phyloP scores from a whole-genome alignment of 768 basidiomycete species.

The Mycena pura region DNA sequence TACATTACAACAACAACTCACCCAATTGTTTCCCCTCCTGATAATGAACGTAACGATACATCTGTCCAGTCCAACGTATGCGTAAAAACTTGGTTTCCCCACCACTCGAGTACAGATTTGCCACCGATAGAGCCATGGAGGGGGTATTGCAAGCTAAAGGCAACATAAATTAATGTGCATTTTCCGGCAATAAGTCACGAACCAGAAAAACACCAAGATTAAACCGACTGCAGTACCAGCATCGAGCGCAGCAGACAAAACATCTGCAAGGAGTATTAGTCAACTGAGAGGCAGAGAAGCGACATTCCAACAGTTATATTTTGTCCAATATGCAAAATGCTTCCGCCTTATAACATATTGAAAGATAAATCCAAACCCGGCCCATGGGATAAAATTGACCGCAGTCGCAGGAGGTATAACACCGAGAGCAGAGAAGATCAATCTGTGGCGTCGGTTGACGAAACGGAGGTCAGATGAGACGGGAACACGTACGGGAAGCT shows the following conservation, averaged over 20 bases:
- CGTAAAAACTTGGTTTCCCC: slow-evolving; percentile 45
- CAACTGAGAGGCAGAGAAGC: not conserved
- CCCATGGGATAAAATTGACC: slow-evolving; percentile 86
- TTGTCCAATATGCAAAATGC: slow-evolving; percentile 77
- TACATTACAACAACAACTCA: not conserved
- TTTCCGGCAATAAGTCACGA: slow-evolving; percentile 29
- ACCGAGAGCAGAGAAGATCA: slow-evolving; percentile 73
- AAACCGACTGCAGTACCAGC: slow-evolving; percentile 73
- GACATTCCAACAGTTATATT: slow-evolving; percentile 70
- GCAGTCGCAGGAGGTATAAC: slow-evolving; percentile 85
- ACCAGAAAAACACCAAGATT: slow-evolving; percentile 75
- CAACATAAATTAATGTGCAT: not conserved
- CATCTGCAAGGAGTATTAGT: slow-evolving; percentile 48
- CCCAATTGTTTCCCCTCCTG: slow-evolving; percentile 37
- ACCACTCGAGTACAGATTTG: slow-evolving; percentile 46
- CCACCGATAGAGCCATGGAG: slow-evolving; percentile 46
- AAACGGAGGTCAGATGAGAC: not conserved
- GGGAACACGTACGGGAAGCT: slow-evolving; percentile 54
- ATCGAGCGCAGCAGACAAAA: slow-evolving; percentile 78
- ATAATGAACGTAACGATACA: slow-evolving; percentile 25
- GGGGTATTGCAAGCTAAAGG: slow-evolving; percentile 51
- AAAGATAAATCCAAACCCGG: slow-evolving; percentile 77
- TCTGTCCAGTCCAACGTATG: slow-evolving; percentile 35
- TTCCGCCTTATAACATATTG: slow-evolving; percentile 72
- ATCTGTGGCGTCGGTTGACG: slow-evolving; percentile 40